Evolutionary conservation across 176 grass and related monocot species (phyloP), one percentile per base, ranked within the genome.

Genomic region (Carex myosuroides): DNA sequence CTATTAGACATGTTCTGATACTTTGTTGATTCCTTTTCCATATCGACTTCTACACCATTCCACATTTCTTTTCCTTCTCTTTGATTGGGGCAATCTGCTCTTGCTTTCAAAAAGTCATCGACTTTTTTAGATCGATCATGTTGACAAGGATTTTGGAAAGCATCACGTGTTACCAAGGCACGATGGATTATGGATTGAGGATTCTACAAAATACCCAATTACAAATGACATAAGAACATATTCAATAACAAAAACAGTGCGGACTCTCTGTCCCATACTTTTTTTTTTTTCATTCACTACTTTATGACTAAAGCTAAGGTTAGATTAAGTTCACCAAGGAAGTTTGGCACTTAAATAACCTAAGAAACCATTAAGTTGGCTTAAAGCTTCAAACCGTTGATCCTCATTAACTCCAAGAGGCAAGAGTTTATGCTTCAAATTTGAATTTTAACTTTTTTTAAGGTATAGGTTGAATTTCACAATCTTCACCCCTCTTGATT

Each of bases 1-100:
- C 60, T 83, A 5, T 39, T 41, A 4, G 80, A 20, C 20, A 83
- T 83, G 30, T 67, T 83, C 42, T 83, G 37, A 48, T 83, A 66
- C 56, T 60, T 79, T 3, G 24, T 57, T 37, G 26, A 32, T 16
- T 67, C 64, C 64, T 67, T 67, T 37, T 67, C 64, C 2, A 33
- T 14, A 67, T 67, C 5, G 0, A 37, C 13, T 16, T 32, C 30
- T 37, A 33, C 64, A 67, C 12, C 64, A 66, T 5, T 32, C 3
- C 11, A 33, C 12, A 13, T 3, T 5, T 33, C 64, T 16, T 33
- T 0, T 66, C 26, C 64, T 66, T 33, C 64, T 32, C 64, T 32
- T 66, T 1, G 10, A 33, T 14, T 32, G 64, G 64, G 64, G 2
- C 26, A 3, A 13, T 13, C 64, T 66, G 2, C 11, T 16, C 12